Evolutionary conservation across 2,329 filamentous ascomycete genomes (phyloP), one percentile per base, ranked within the genome.

Genomic region (Ambrosiella cleistominuta): DNA sequence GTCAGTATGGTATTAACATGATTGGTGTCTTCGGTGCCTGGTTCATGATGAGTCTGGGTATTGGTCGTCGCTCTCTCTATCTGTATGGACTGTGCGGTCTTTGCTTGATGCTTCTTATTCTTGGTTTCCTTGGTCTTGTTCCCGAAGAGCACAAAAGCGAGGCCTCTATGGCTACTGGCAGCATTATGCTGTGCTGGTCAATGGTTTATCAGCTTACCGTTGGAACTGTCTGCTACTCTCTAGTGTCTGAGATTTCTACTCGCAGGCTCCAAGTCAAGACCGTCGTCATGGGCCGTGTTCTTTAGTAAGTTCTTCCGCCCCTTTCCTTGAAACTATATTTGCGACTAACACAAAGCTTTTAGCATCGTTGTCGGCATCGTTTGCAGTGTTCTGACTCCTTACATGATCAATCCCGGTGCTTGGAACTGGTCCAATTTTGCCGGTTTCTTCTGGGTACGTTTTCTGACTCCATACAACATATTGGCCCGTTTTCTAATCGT

Each of bases 401-500:
- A 94, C 71, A 95, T 95, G 89, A 77, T 95, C 47, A 95, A 95
- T 71, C 88, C 89, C 0, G 77, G 75, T 1, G 85, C 81, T 0
- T 95, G 90, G 89, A 74, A 94, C 70, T 95, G 88, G 89, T 76
- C 80, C 61, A 93, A 93, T 71, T 93, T 79, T 65, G 80, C 88
- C 0, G 88, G 89, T 36, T 94, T 95, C 72, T 94, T 94, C 74
- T 88, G 88, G 86, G 70, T 77, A 67, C 65, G 74, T 65, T 35
- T 40, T 53, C 45, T n/a, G 15, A 51, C 19, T 40, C 15, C 44
- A n/a, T 12, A 3, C 12, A 51, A 19, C 45, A 42, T 54, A 7
- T 45, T 45, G 15, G 17, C 8, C 49, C 27, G 15, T 50, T 15
- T 73, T 72, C 60, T 70, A 17, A 38, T 7, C 19, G 8, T 50